Evolutionary conservation across 1,284 basidiomycete species (phyloP).

Genomic region (Cryptococcus hybrid): DNA sequence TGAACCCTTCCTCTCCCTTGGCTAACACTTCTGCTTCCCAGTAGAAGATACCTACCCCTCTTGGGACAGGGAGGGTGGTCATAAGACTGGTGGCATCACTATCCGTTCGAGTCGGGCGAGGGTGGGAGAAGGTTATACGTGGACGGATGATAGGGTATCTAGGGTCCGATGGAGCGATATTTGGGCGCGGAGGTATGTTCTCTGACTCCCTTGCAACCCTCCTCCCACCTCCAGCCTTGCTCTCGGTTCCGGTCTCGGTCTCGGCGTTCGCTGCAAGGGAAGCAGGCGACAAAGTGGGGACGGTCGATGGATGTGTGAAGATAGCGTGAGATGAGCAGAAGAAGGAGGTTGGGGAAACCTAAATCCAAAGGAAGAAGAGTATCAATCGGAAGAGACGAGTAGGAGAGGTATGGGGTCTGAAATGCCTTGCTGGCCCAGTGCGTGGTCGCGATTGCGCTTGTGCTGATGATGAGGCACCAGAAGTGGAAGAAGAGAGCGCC

Average conservation of each 20-base stretch:
- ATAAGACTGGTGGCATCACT: conserved; percentile 78
- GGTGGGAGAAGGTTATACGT: conserved; percentile 35
- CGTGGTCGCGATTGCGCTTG: too few species aligned
- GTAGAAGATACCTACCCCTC: conserved; percentile 83
- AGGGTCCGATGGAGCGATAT: background rate
- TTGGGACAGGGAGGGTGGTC: conserved; percentile 69
- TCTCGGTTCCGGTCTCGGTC: too few species aligned
- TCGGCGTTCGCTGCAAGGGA: too few species aligned
- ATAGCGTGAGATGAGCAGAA: conserved; percentile 11
- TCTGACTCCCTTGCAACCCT: background rate
- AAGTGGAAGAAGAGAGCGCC: too few species aligned
- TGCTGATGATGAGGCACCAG: too few species aligned
- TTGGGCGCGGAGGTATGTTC: conserved; percentile 2
- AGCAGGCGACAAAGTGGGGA: background rate
- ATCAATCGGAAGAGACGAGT: conserved; percentile 12
- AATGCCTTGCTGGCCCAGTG: too few species aligned
- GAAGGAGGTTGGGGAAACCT: conserved; percentile 10
- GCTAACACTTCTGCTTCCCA: conserved; percentile 79
- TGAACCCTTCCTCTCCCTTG: conserved; percentile 79
- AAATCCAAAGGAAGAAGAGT: conserved; percentile 16
- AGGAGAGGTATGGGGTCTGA: conserved; percentile 19
- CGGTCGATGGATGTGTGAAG: conserved; percentile 29
- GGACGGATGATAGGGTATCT: conserved; percentile 9
- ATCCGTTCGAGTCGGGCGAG: conserved; percentile 56
- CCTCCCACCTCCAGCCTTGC: too few species aligned